Evolutionary conservation across 441 rosid genomes (phyloP), one percentile per base, ranked within the genome.

Genomic region (Mallotus repandus): DNA sequence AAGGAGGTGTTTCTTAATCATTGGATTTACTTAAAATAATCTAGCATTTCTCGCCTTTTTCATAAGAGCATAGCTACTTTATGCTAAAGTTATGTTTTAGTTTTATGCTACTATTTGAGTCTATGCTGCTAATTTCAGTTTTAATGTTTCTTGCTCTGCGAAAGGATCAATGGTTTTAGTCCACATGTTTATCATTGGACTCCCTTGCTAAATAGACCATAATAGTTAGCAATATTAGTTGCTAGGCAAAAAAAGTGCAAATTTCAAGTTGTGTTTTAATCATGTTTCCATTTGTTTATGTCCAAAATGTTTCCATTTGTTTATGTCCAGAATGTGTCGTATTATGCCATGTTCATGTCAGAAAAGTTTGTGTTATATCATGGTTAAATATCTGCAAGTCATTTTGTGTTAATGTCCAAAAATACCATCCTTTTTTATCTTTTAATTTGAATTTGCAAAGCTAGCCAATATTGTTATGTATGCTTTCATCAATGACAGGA

Each of bases 41-140:
- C 8, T 21, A 15, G 32, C 15, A 13, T 45, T 50, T 7, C 9
- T 49, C 5, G 38, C 29, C 9, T 18, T 54, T 25, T 66, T 48
- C 6, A 38, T 55, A 14, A 9, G 4, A 25, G 7, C 6, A 7
- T 63, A 41, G 38, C 41, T 53, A 22, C 55, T 54, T 52, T 61
- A 32, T 62, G 52, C 35, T 48, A 29, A 45, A 55, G 6, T 56
- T 29, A 19, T 35, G 66, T 18, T 21, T 22, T 45, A 8, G 25
- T 59, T 16, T 63, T 32, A 60, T 70, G 29, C 32, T 48, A n/a
- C 25, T 25, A n/a, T 60, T 57, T 70, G 66, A 68, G 9, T 52
- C 52, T 19, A 18, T 55, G 13, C 35, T 63, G 53, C 54, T 21
- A 19, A 29, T 50, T 71, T 38, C 12, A 29, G 9, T 50, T 64